Conservation (phyloP, 2,329 filamentous ascomycete genomes). For the Xylaria digitata region DNA sequence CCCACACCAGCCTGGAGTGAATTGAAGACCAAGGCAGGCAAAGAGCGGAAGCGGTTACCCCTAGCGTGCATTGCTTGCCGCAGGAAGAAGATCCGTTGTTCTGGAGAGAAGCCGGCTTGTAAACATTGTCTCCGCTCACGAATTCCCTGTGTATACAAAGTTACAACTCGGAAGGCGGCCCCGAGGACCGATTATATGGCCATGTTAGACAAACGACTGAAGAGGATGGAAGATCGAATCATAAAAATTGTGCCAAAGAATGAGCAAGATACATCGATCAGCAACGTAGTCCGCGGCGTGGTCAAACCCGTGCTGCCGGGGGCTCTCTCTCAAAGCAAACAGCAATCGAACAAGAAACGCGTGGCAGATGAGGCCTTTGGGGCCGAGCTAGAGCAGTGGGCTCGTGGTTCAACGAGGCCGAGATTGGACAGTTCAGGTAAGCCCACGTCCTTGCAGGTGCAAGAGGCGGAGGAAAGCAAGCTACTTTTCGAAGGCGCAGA, state of each 20-base stretch:
- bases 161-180: conserved; percentile 91
- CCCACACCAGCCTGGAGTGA: conserved; percentile 79
- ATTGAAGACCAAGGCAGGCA: conserved; percentile 90
- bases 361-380: conserved; percentile 89
- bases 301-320: conserved; percentile 82
- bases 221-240: conserved; percentile 97
- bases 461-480: conserved; percentile 78
- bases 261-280: conserved; percentile 73
- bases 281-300: conserved; percentile 78
- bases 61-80: conserved; percentile 95
- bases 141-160: conserved; percentile 97
- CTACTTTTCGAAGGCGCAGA: conserved; percentile 85
- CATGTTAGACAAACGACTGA: conserved; percentile 95
- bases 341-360: conserved; percentile 78
- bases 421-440: conserved; percentile 60
- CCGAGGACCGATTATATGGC: conserved; percentile 98
- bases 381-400: conserved; percentile 83
- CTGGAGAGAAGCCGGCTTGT: conserved; percentile 96
- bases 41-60: conserved; percentile 92
- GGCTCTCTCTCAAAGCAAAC: conserved; percentile 62
- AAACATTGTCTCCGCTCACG: conserved; percentile 94
- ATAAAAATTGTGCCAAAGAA: conserved; percentile 94
- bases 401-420: conserved; percentile 67
- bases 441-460: conserved; percentile 66
- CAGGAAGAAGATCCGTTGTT: conserved; percentile 97